Conservation (phyloP, 2,329 filamentous ascomycete species). For the Tolypocladium ophioglossoides region DNA sequence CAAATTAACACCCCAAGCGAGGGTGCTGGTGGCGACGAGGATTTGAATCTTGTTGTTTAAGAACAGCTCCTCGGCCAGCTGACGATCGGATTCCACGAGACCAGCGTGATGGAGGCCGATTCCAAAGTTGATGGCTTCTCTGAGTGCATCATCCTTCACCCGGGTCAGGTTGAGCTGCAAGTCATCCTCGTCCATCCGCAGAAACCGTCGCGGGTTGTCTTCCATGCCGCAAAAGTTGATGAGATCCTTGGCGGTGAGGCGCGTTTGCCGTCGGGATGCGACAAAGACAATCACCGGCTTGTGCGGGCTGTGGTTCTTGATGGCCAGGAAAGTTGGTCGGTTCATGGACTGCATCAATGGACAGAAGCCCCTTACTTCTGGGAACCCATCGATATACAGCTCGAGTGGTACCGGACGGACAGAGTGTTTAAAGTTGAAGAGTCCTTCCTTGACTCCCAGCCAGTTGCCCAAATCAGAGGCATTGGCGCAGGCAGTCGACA, state of each 20-base stretch:
- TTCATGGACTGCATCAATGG: conserved; percentile 99
- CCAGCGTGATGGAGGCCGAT: conserved; percentile 97
- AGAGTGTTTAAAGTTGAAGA: conserved; percentile 97
- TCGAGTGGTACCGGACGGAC: conserved; percentile 93
- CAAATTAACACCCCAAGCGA: conserved; percentile 97
- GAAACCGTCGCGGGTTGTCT: conserved; percentile 87
- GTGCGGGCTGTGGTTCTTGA: conserved; percentile 90
- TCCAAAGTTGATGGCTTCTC: conserved; percentile 92
- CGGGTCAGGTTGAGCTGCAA: conserved; percentile 76
- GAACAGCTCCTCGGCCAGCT: conserved; percentile 88
- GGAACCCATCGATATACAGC: conserved; percentile 95
- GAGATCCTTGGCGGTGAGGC: conserved; percentile 87
- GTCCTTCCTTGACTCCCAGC: conserved; percentile 88
- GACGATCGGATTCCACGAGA: conserved; percentile 87
- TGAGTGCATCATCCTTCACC: conserved; percentile 86
- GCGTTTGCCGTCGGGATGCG: conserved; percentile 86
- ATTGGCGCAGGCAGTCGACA: conserved; percentile 98
- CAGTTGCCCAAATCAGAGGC: conserved; percentile 90
- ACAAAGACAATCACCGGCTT: conserved; percentile 99
- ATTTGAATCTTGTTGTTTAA: conserved; percentile 98
- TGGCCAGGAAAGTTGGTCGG: conserved; percentile 86
- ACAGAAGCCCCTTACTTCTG: conserved; percentile 89
- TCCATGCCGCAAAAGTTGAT: conserved; percentile 99
- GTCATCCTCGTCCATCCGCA: conserved; percentile 91
- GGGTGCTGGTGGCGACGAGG: conserved; percentile 85